Base-by-base conservation (phyloP, 208 protist species). In the Trypanosoma vivax region DNA sequence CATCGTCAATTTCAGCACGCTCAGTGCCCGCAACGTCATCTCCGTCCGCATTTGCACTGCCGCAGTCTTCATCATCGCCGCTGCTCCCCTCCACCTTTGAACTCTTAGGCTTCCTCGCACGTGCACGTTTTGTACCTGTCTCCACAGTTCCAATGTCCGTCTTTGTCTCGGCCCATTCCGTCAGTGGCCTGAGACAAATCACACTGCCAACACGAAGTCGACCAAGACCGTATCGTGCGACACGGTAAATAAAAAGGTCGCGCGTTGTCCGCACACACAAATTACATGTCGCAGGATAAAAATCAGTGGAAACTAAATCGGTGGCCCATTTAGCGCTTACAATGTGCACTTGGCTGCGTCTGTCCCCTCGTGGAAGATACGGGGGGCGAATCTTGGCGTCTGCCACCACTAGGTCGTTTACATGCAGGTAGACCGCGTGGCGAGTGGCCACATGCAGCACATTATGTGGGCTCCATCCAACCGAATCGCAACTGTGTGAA, bases 391-490 rank as follows among this genome's bases (percentile, higher is more conserved):
- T 54, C 6, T 70, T 48, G 4, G 40, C 53, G 0, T 70, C 65
- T 7, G 70, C 68, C n/a, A 33, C 50, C 18, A 72, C 45, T 31
- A 85, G 49, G 29, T 33, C 64, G 7, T 49, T 60, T 33, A 82
- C 48, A 53, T 76, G 79, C 23, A 93, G 55, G 11, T 59, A 63
- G n/a, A 94, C 60, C 14, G 55, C 54, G 69, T 72, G 83, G 16
- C 65, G 70, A 10, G 73, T 85, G 49, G 66, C 71, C n/a, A 94
- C 73, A 38, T 69, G 52, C 23, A 94, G 58, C 0, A 94, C 67
- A 60, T 90, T 90, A 71, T 94, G 86, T 16, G 80, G 73, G 37
- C 86, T 73, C 72, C 81, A 94, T 10, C 58, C 57, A n/a, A 88
- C 27, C 30, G 54, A 62, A 38, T 82, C 48, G 6, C 61, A 45